Evolutionary conservation across 2,329 filamentous ascomycete species (phyloP).

Genomic region (Pezicula rhizophila): DNA sequence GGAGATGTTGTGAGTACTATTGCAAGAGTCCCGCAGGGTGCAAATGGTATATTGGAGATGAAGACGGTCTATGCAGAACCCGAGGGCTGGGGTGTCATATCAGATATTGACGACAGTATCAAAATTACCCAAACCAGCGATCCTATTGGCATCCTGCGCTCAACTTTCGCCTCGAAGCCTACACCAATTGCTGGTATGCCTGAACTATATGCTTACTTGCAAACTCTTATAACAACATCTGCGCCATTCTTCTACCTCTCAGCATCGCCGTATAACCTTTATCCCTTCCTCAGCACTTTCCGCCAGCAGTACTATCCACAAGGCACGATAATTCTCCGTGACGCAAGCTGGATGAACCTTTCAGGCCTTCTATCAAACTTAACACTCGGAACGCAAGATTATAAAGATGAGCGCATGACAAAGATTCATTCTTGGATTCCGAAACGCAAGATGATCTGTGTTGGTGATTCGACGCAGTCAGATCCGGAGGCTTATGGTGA

Average conservation of each 20-base stretch:
- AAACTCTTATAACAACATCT: conserved; percentile 43
- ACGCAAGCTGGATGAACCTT: conserved; percentile 80
- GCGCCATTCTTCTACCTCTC: conserved; percentile 91
- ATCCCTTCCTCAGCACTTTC: conserved; percentile 77
- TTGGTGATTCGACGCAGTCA: conserved; percentile 87
- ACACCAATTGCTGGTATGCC: conserved; percentile 75
- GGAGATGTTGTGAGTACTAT: conserved; percentile 40
- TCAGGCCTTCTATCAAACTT: conserved; percentile 72
- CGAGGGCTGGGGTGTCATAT: conserved; percentile 75
- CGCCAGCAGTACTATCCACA: conserved; percentile 63
- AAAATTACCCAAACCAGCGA: conserved; percentile 82
- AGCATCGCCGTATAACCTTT: conserved; percentile 90
- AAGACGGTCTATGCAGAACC: conserved; percentile 69
- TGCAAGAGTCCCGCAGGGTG: conserved; percentile 44
- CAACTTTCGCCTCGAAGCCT: conserved; percentile 76
- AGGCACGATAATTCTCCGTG: conserved; percentile 78
- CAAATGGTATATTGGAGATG: conserved; percentile 53
- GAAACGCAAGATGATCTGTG: conserved; percentile 68
- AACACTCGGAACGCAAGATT: conserved; percentile 74
- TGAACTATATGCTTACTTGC: conserved; percentile 67
- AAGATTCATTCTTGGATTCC: conserved; percentile 79
- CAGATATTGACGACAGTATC: conserved; percentile 92
- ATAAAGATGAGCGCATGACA: conserved; percentile 75
- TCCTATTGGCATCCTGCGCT: conserved; percentile 71
- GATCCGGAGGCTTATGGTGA: conserved; percentile 89